Evolutionary conservation across 2,329 filamentous ascomycete species (phyloP).

Genomic region (Huntiella abstrusa): DNA sequence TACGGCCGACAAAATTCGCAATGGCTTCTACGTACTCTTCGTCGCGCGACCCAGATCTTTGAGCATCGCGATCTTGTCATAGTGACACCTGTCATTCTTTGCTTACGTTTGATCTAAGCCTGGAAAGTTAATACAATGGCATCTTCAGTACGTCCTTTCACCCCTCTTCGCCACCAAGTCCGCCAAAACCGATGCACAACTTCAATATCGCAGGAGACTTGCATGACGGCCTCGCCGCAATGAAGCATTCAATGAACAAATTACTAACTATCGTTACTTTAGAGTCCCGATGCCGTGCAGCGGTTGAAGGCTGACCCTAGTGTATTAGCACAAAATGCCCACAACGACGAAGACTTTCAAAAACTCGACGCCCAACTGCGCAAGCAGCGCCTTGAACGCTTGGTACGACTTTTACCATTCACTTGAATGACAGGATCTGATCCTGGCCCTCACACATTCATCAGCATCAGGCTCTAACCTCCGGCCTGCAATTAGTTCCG

Average conservation of each 20-base stretch:
- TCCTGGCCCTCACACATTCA: neutral
- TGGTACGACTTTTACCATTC: slow-evolving; percentile 6
- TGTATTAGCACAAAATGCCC: slow-evolving; percentile 9
- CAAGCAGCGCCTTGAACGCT: slow-evolving; percentile 11
- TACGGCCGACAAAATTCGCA: neutral
- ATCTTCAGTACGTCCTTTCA: neutral
- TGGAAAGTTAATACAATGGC: too few species aligned
- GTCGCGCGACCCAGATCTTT: too few species aligned
- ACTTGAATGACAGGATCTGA: neutral
- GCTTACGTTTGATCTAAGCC: too few species aligned
- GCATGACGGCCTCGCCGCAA: too few species aligned
- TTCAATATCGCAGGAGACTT: too few species aligned
- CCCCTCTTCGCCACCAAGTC: neutral
- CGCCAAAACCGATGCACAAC: neutral
- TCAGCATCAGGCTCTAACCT: neutral
- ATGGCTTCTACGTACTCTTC: neutral
- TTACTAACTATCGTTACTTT: neutral
- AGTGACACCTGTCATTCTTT: too few species aligned
- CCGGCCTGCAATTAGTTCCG: slow-evolving; percentile 35
- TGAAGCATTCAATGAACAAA: neutral
- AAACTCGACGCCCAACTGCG: slow-evolving; percentile 10
- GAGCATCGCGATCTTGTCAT: too few species aligned
- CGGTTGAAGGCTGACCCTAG: slow-evolving; percentile 11
- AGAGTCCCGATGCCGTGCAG: neutral
- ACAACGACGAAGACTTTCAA: slow-evolving; percentile 12